A percentile compares a stretch with the other conserved stretches of the same genome.
Evolutionary conservation across 2,329 filamentous ascomycete genomes (phyloP).

Genomic region (Macroventuria anomochaeta): DNA sequence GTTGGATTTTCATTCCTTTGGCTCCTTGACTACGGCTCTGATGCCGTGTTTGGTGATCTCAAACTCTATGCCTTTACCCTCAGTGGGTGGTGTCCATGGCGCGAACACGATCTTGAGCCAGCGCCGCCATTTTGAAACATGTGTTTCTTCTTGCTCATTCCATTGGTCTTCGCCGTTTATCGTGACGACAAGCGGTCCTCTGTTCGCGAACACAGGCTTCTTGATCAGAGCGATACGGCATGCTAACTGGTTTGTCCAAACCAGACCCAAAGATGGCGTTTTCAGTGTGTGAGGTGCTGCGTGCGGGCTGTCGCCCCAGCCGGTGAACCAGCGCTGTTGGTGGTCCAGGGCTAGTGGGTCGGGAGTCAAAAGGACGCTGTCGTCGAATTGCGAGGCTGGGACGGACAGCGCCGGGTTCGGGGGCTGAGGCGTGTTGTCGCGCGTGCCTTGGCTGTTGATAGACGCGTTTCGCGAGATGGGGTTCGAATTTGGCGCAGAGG

Average conservation of each 20-base stretch:
- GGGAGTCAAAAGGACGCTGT: conserved; percentile 46
- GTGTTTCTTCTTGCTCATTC: conserved; percentile 47
- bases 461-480: conserved; percentile 38
- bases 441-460: conserved; percentile 34
- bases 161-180: conserved; percentile 47
- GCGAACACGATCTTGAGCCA: conserved; percentile 92
- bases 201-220: conserved; percentile 59
- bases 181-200: conserved; percentile 33
- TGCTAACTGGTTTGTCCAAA: conserved; percentile 90
- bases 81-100: conserved; percentile 68
- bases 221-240: conserved; percentile 83
- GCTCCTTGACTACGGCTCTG: conserved; percentile 27
- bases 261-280: conserved; percentile 83
- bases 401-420: conserved; percentile 9
- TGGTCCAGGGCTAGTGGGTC: conserved; percentile 78
- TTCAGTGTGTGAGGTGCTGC: conserved; percentile 60
- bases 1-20: not conserved
- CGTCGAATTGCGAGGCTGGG: conserved; percentile 24
- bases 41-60: conserved; percentile 62
- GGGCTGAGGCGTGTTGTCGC: conserved; percentile 26
- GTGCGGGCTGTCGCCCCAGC: conserved; percentile 76
- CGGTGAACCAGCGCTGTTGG: conserved; percentile 93
- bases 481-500: conserved; percentile 31
- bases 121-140: conserved; percentile 69
- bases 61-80: conserved; percentile 68